Conservation (phyloP, 352 stramenopile genomes). For the Phytopythium aichiense region DNA sequence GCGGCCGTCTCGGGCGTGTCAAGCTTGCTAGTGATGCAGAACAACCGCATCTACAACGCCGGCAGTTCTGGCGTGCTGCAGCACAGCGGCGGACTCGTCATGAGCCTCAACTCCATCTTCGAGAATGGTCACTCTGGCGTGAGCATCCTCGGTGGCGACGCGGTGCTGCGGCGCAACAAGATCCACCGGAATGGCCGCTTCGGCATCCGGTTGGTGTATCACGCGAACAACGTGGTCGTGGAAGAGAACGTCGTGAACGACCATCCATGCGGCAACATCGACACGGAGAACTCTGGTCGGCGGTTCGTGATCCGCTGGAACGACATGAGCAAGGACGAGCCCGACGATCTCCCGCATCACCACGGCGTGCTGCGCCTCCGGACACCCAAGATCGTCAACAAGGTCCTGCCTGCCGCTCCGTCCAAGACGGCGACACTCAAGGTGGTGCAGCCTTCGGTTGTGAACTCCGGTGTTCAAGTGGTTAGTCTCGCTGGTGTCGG, state of each 20-base stretch:
- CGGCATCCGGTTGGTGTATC: constrained; percentile 67
- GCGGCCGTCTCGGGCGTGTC: constrained; percentile 43
- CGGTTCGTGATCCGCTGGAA: constrained; percentile 79
- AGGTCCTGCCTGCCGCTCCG: constrained; percentile 1
- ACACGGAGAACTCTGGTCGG: constrained; percentile 69
- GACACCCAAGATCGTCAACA: constrained; percentile 34
- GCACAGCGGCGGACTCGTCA: constrained; percentile 45
- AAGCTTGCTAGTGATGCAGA: constrained; percentile 46
- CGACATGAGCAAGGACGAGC: constrained; percentile 63
- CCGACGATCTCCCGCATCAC: constrained; percentile 44
- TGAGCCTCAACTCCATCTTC: constrained; percentile 53
- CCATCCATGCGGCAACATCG: constrained; percentile 69
- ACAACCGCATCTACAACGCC: constrained; percentile 51
- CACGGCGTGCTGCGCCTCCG: constrained; percentile 43
- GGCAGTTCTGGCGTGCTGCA: constrained; percentile 64
- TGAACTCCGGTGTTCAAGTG: neutral
- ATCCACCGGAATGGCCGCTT: constrained; percentile 66
- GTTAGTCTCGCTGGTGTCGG: no score
- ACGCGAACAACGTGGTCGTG: constrained; percentile 64
- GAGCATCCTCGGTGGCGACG: constrained; percentile 51
- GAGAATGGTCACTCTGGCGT: constrained; percentile 57
- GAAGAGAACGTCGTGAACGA: constrained; percentile 65
- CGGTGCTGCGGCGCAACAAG: constrained; percentile 56
- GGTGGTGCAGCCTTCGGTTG: neutral
- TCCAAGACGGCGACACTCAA: neutral